Conservation (phyloP, 176 grass and related monocot genomes). For the Saccharum officinarum region DNA sequence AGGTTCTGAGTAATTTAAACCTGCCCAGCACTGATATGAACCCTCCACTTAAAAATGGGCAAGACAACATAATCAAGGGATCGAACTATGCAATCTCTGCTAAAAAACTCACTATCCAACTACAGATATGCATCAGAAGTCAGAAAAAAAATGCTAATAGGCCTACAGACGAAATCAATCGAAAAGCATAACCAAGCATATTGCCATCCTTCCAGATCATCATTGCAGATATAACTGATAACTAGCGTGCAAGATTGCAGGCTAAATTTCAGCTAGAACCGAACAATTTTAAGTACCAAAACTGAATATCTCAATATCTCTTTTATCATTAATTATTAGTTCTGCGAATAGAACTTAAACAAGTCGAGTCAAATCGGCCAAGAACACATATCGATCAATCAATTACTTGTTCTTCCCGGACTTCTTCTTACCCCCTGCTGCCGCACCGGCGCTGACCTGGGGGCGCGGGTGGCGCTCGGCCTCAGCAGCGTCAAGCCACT, state of each 20-base stretch:
- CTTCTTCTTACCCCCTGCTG: conserved; percentile 71
- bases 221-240: background rate
- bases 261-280: background rate
- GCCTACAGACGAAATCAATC: background rate
- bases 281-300: background rate
- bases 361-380: background rate
- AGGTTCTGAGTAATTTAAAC: background rate
- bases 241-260: background rate
- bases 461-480: conserved; percentile 80
- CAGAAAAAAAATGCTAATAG: background rate
- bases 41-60: background rate
- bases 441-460: conserved; percentile 30
- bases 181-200: background rate
- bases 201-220: background rate
- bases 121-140: background rate
- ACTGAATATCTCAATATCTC: conserved; percentile 5
- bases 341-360: conserved; percentile 13
- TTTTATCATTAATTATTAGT: conserved; percentile 15
- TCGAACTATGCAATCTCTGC: background rate
- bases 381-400: background rate
- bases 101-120: background rate
- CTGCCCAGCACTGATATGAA: background rate
- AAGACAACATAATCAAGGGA: background rate
- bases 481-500: conserved; percentile 81
- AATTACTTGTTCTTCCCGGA: conserved; percentile 70